phyloP scores from a whole-genome alignment of 2,329 filamentous ascomycete genomes.

The Diplodia intermedia region DNA sequence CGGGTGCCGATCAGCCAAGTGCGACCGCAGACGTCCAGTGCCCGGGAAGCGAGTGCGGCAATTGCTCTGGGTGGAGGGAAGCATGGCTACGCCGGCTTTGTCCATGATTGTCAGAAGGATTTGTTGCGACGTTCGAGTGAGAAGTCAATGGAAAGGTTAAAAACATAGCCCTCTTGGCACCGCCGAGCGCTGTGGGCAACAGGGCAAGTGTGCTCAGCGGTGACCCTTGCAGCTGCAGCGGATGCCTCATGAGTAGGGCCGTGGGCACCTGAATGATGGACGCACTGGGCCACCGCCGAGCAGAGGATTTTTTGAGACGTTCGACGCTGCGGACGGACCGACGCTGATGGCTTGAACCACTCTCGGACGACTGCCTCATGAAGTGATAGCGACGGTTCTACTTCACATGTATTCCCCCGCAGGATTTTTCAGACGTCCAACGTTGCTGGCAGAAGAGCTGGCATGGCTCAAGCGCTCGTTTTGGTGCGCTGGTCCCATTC shows the following conservation, averaged over 20 bases:
- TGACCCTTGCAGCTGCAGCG: not conserved
- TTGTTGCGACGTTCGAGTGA: not conserved
- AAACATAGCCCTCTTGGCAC: not conserved
- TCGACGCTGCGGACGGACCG: not conserved
- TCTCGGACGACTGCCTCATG: not conserved
- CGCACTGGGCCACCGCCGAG: not conserved
- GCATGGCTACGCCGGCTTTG: not conserved
- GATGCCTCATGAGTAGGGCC: not conserved
- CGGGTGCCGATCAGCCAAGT: not conserved
- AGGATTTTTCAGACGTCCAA: slow-evolving; percentile 2
- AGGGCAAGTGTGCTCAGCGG: not conserved
- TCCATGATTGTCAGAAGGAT: slow-evolving; percentile 3
- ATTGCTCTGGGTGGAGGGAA: not conserved
- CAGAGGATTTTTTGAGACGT: slow-evolving; percentile 20
- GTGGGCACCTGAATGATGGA: not conserved
- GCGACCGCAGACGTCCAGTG: not conserved
- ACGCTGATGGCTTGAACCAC: not conserved
- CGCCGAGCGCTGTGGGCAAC: too few relatives aligned
- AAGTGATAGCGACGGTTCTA: slow-evolving; percentile 1
- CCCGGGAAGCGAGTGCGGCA: not conserved
- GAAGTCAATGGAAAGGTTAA: not conserved
- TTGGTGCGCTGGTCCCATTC: not conserved
- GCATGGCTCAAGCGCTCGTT: not conserved
- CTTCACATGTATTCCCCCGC: not conserved
- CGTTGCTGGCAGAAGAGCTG: not conserved